Base-by-base conservation (phyloP, 2,329 filamentous ascomycete species). In the Penicillium sclerotigenum region DNA sequence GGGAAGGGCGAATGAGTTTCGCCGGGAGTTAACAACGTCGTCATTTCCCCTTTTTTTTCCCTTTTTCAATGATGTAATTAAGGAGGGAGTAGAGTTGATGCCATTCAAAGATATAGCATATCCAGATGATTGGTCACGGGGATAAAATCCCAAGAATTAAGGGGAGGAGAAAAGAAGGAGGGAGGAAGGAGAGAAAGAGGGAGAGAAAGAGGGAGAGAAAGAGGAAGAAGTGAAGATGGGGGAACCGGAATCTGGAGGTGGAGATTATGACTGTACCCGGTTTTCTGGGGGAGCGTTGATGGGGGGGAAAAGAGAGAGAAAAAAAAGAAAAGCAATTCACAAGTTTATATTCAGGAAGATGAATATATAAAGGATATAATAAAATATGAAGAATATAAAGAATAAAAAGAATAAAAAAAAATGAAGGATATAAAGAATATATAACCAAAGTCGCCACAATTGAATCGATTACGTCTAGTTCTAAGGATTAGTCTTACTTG, bases 31-130 rank as follows among this genome's bases (percentile, higher is more conserved):
- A 69, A 58, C 55, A 75, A 60, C 52, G 71, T 69, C 53, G 73
- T 71, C 75, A 76, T 76, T 51, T 54, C 65, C 47, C 20, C n/a
- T n/a, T n/a, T n/a, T n/a, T 42, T 37, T 16, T 28, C n/a, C n/a
- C n/a, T n/a, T 16, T 37, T 43, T 16, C 16, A 24, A 52, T 47
- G 48, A 38, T 48, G 52, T 36, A 38, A 54, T 47, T 33, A n/a
- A 26, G 11, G 14, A 16, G 24, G 33, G n/a, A 20, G 7, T 26
- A 26, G 4, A 14, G 16, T 26, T 26, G 36, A 36, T 28, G 33
- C 18, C 40, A 29, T 37, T 40, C 26, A 49, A 49, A 29, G 36
- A 41, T 29, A 31, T 40, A 48, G 43, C 31, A 54, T 45, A 46
- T 16, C 34, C 24, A 37, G 13, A 13, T 22, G 28, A 33, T 22